These are phyloP conservation scores for Calycina herbarum DNA, from an alignment of 2,329 filamentous ascomycete genomes.

Conservation along the genomic window DNA sequence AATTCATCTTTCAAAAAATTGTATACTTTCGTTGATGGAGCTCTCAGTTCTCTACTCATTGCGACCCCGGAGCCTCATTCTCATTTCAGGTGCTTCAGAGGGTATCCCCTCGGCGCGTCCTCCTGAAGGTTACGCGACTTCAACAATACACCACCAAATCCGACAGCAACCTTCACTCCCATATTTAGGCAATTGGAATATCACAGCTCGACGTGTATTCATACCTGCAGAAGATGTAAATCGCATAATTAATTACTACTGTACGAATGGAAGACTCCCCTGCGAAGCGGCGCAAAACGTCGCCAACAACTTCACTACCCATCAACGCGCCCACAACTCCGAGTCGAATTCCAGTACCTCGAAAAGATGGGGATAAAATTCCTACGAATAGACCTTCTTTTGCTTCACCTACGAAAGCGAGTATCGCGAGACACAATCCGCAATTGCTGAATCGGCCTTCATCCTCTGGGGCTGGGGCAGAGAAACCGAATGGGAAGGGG, in stretches of 20 bases:
- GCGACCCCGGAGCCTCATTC: neutral
- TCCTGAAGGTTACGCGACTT: constrained; percentile 22
- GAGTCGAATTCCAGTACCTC: constrained; percentile 33
- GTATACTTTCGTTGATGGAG: neutral
- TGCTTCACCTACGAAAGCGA: constrained; percentile 66
- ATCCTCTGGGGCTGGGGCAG: constrained; percentile 40
- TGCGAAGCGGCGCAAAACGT: constrained; percentile 64
- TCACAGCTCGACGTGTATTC: constrained; percentile 10
- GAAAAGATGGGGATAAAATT: constrained; percentile 31
- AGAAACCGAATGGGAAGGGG: constrained; percentile 35
- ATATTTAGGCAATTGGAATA: neutral
- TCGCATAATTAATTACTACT: constrained; percentile 2
- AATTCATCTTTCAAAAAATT: neutral
- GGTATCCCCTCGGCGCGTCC: constrained; percentile 11
- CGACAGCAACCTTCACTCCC: constrained; percentile 11
- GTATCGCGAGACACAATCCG: constrained; percentile 60
- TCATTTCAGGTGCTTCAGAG: neutral
- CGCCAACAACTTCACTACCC: constrained; percentile 50
- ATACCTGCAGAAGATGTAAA: constrained; percentile 18
- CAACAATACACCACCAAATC: constrained; percentile 6
- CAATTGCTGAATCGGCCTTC: constrained; percentile 50
- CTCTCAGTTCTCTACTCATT: neutral
- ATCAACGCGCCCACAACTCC: constrained; percentile 44
- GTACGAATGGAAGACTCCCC: constrained; percentile 55
- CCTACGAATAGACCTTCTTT: constrained; percentile 54